Conservation (phyloP, 2,329 filamentous ascomycete species). For the Aspergillus pseudonomiae region DNA sequence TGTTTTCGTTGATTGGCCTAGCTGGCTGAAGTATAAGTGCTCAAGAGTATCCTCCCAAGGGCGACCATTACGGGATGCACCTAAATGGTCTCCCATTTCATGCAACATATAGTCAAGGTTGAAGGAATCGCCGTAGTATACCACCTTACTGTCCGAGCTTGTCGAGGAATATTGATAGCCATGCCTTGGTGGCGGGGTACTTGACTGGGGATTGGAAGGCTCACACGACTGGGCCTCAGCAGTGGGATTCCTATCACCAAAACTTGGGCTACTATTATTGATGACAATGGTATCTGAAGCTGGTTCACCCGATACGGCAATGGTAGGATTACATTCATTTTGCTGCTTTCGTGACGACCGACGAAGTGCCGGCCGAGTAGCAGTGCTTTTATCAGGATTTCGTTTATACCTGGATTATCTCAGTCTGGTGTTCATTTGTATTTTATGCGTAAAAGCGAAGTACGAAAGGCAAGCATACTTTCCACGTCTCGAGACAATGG, state of each 20-base stretch:
- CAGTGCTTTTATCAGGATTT: background rate
- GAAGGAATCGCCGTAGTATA: conserved; percentile 15
- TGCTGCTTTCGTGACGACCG: background rate
- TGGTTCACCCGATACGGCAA: background rate
- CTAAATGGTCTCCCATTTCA: background rate
- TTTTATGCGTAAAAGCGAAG: background rate
- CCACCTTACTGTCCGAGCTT: conserved; percentile 1
- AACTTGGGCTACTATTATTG: background rate
- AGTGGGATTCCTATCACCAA: background rate
- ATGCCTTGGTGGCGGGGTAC: background rate
- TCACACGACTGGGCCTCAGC: background rate
- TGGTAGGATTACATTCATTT: background rate
- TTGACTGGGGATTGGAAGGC: background rate
- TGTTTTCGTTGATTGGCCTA: conserved; percentile 6
- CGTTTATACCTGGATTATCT: background rate
- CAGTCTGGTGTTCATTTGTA: background rate
- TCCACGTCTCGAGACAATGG: conserved; percentile 15
- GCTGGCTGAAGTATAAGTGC: conserved; percentile 8
- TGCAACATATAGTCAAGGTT: conserved; percentile 12
- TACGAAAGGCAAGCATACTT: conserved; percentile 7
- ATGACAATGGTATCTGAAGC: background rate
- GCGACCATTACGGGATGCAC: background rate
- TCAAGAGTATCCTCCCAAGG: background rate
- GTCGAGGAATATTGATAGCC: background rate
- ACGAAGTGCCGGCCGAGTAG: background rate